Conservation (phyloP, 1,139 yeast genomes). For the Blastobotrys malaysiensis region DNA sequence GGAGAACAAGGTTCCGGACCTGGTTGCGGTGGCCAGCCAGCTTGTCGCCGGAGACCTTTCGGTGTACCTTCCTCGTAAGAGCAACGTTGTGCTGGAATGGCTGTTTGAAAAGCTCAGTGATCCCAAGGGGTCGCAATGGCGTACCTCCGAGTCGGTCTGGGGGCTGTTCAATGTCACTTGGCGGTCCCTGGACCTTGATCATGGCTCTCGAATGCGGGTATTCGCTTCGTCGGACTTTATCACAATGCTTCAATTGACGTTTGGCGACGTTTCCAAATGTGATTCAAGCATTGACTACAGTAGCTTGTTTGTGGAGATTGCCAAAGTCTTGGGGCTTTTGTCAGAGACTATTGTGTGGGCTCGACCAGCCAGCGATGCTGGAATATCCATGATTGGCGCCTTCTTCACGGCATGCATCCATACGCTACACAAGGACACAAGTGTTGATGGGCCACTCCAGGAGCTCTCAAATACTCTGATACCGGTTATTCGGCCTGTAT, state of each 20-base stretch:
- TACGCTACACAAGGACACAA: not conserved
- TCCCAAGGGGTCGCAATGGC: constrained; percentile 7
- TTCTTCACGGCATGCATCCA: not conserved
- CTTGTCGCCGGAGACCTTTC: constrained; percentile 39
- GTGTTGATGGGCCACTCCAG: not conserved
- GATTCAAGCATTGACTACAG: not conserved
- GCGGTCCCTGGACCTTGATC: constrained; percentile 10
- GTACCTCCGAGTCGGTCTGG: constrained; percentile 4
- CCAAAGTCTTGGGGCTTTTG: not conserved
- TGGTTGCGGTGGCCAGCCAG: constrained; percentile 40
- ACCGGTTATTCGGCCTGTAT: not conserved
- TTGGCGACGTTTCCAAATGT: constrained; percentile 11
- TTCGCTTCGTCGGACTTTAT: constrained; percentile 18
- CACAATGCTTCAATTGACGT: constrained; percentile 13
- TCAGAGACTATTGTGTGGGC: not conserved
- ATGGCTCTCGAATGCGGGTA: constrained; percentile 10
- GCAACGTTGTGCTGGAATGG: constrained; percentile 58
- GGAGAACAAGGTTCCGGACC: constrained; percentile 14
- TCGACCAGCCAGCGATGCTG: not conserved
- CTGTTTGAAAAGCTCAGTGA: constrained; percentile 54
- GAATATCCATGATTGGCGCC: not conserved
- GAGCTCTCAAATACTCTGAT: not conserved
- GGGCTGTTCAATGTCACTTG: constrained; percentile 9
- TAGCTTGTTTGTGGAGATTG: not conserved
- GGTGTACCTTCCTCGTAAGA: constrained; percentile 56